Evolutionary conservation across 352 stramenopile genomes (phyloP).

Genomic region (Globisporangium emineosum): DNA sequence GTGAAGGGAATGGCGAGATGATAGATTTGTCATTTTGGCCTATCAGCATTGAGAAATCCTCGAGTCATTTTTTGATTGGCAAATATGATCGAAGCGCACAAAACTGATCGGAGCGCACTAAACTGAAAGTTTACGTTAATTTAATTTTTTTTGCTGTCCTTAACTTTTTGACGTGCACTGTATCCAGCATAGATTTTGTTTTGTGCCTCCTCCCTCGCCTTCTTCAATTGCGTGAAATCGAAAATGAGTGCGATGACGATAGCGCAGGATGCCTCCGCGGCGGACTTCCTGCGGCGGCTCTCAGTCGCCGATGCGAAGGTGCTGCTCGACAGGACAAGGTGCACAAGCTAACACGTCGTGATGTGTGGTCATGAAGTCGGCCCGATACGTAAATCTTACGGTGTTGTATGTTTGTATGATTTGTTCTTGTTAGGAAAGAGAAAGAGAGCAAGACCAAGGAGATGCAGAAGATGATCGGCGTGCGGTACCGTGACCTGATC

Average conservation of each 20-base stretch:
- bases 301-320: constrained; percentile 84
- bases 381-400: background rate
- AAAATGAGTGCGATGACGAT: constrained; percentile 13
- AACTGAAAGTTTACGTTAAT: too few species aligned
- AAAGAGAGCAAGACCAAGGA: constrained; percentile 87
- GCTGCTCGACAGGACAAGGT: constrained; percentile 75
- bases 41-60: too few species aligned
- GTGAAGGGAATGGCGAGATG: too few species aligned
- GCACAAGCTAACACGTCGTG: background rate
- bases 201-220: too few species aligned
- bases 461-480: constrained; percentile 93
- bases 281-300: constrained; percentile 72
- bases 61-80: too few species aligned
- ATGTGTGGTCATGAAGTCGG: background rate
- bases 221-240: background rate
- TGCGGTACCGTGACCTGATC: constrained; percentile 91
- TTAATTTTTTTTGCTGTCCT: too few species aligned
- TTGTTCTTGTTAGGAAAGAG: constrained; percentile 45
- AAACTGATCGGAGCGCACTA: too few species aligned
- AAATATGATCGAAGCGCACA: too few species aligned
- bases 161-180: too few species aligned
- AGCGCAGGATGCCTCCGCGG: background rate
- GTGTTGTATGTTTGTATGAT: background rate
- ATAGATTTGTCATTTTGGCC: too few species aligned
- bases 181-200: too few species aligned